phyloP scores from a whole-genome alignment of 495 filamentous ascomycete genomes.

The Talaromyces trachyspermus region DNA sequence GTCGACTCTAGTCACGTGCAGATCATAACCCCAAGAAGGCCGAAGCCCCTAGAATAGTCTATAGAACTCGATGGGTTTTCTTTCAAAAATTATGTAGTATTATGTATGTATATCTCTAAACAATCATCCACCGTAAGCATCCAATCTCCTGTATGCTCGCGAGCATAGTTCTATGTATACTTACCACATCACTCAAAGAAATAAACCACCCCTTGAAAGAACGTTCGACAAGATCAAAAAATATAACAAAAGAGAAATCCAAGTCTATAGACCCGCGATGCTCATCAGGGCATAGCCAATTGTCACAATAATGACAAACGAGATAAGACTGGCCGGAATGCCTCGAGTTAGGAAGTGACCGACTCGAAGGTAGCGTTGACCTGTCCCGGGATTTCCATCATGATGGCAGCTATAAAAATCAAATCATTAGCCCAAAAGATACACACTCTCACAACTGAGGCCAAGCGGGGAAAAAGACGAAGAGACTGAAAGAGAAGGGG shows the following conservation, averaged over 20 bases:
- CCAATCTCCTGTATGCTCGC: too few relatives aligned
- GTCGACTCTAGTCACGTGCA: too few relatives aligned
- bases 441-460: too few relatives aligned
- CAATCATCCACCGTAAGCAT: too few relatives aligned
- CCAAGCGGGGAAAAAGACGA: too few relatives aligned
- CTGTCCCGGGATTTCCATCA: slow-evolving; percentile 93
- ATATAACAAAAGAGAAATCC: not conserved
- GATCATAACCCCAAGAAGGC: too few relatives aligned
- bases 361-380: slow-evolving; percentile 84
- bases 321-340: slow-evolving; percentile 75
- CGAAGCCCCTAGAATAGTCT: too few relatives aligned
- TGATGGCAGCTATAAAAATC: slow-evolving; percentile 70
- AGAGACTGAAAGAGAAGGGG: slow-evolving; percentile 2
- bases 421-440: slow-evolving; percentile 17
- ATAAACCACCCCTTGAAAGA: not conserved
- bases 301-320: slow-evolving; percentile 75
- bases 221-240: not conserved
- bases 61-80: too few relatives aligned
- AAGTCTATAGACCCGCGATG: slow-evolving; percentile 56
- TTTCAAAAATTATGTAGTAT: not conserved
- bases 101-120: too few relatives aligned
- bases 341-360: slow-evolving; percentile 90
- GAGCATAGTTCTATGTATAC: too few relatives aligned
- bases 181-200: not conserved
- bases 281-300: slow-evolving; percentile 84